Conservation (phyloP, 2,329 filamentous ascomycete genomes). For the Penicillium hesseltinei region DNA sequence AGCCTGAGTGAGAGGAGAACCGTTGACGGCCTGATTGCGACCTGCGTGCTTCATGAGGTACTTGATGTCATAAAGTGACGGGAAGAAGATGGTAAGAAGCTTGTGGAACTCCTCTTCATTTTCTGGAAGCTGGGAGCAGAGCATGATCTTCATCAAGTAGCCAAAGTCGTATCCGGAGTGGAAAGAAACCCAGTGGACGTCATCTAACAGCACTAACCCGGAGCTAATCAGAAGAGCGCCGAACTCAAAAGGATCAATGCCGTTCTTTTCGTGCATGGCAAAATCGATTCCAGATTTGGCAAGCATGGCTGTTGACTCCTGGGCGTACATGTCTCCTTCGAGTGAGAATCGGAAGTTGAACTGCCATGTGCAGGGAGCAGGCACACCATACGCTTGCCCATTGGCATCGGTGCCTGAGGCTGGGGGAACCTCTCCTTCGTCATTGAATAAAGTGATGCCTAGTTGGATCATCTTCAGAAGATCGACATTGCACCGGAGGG, state of each 20-base stretch:
- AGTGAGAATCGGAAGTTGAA: constrained; percentile 98
- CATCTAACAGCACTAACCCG: constrained; percentile 80
- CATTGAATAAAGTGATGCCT: constrained; percentile 87
- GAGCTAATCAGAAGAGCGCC: constrained; percentile 88
- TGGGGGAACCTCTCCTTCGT: constrained; percentile 82
- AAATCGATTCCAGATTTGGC: constrained; percentile 94
- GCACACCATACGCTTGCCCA: constrained; percentile 50
- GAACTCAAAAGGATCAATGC: constrained; percentile 87
- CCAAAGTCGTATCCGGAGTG: constrained; percentile 98
- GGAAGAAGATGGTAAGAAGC: constrained; percentile 89
- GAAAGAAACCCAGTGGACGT: constrained; percentile 95
- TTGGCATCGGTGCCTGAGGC: constrained; percentile 59
- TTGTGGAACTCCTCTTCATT: constrained; percentile 88
- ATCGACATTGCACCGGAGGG: constrained; percentile 93
- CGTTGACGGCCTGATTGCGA: constrained; percentile 63
- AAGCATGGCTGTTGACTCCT: constrained; percentile 88
- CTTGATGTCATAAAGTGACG: constrained; percentile 92
- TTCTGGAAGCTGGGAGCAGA: constrained; percentile 76
- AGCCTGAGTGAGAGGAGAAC: constrained; percentile 61
- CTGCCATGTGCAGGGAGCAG: constrained; percentile 88
- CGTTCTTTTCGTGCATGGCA: constrained; percentile 74
- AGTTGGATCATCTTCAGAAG: constrained; percentile 97
- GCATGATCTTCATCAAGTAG: constrained; percentile 91
- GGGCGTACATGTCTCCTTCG: constrained; percentile 95
- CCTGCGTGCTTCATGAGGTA: constrained; percentile 91